Evolutionary conservation across 495 filamentous ascomycete genomes (phyloP), one percentile per base, ranked within the genome.

Genomic region (Daldinia bambusicola): DNA sequence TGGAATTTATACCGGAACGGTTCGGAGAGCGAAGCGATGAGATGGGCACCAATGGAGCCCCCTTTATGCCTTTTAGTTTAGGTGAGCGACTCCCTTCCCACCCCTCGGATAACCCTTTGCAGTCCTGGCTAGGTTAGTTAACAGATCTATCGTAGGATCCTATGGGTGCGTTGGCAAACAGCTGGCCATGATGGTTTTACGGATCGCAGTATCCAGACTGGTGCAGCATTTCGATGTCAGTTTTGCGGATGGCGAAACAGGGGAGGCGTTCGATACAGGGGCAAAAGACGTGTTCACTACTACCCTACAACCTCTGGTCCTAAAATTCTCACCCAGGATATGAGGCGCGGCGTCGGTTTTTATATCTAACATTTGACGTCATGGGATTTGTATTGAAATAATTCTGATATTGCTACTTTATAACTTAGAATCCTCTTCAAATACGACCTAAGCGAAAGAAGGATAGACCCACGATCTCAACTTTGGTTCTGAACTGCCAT

Each of bases 1-100:
- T 71, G 9, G 81, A 83, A 4, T 89, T 87, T 71, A 73, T 86
- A 16, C 88, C 88, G 0, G 85, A 88, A 67, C 53, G 69, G 14
- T 72, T 57, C 16, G 63, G 64, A 22, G 69, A 72, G 31, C 80
- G 88, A 36, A 87, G 84, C 79, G 65, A 52, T 5, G 51, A 63
- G 53, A 70, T 77, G 48, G 61, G 58, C n/a, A 73, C 75, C 5
- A 52, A 70, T 6, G 55, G 38, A n/a, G 65, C 55, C 13, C 67
- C 74, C 3, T 77, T 63, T 18, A 56, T 77, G 14, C 70, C 75
- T 6, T 76, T 75, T n/a, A 66, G 61, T 13, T 13, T 16, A 0
- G 75, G 75, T 63, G 58, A 63, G 62, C 3, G 6, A 7, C 2
- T 1, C 31, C 6, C 34, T 36, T 6, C 34, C 6, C 9, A 6